Conservation (phyloP, 495 filamentous ascomycete species). For the Penicillium crystallinum region DNA sequence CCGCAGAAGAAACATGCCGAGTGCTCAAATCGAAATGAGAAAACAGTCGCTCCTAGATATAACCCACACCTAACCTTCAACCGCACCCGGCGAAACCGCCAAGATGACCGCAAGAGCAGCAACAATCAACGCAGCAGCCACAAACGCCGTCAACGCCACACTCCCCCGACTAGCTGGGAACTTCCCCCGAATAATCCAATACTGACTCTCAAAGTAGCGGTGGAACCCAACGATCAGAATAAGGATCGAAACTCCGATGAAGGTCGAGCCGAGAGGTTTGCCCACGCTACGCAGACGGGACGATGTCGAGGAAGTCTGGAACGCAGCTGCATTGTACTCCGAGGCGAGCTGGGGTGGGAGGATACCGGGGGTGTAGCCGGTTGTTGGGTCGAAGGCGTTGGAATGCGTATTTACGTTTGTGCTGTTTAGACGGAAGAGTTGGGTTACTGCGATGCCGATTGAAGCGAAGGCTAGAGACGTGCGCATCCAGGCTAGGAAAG, state of each 20-base stretch:
- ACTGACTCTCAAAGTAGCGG: constrained; percentile 60
- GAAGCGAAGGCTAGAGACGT: constrained; percentile 94
- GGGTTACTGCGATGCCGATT: constrained; percentile 94
- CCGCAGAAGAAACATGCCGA: too few relatives aligned
- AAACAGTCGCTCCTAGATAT: background rate
- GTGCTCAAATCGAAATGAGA: background rate
- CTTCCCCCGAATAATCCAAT: constrained; percentile 90
- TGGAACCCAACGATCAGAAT: constrained; percentile 80
- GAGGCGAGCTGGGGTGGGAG: constrained; percentile 16
- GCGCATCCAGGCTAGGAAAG: constrained; percentile 94
- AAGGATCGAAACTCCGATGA: constrained; percentile 80
- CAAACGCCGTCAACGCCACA: constrained; percentile 67
- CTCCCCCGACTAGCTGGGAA: constrained; percentile 90
- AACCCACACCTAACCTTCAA: constrained; percentile 31
- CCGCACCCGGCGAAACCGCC: constrained; percentile 52
- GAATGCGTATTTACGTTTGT: constrained; percentile 22
- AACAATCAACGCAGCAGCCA: constrained; percentile 67
- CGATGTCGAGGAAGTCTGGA: constrained; percentile 7
- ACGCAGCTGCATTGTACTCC: constrained; percentile 7
- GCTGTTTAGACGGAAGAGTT: constrained; percentile 90
- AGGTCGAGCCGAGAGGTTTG: constrained; percentile 90
- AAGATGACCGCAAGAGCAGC: constrained; percentile 66
- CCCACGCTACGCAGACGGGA: constrained; percentile 68
- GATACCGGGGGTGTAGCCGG: constrained; percentile 13
- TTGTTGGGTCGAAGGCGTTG: constrained; percentile 1